Percentiles rank a stretch among this genome's conserved stretches.
Conservation (phyloP, 1,139 yeast species). For the Yamadazyma spencermartinsiae region DNA sequence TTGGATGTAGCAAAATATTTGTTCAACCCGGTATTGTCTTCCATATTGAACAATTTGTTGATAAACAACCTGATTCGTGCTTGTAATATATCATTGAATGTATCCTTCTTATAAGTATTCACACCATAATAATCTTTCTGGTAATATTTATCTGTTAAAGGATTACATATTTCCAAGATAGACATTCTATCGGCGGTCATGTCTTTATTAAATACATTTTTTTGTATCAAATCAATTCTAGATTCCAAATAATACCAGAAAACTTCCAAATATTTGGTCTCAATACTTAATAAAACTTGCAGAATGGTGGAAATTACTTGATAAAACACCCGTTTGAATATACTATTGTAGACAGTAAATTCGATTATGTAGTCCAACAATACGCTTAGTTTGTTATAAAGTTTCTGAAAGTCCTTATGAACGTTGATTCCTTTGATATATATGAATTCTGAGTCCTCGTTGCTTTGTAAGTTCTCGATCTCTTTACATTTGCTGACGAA, state of each 20-base stretch:
- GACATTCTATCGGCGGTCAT: conserved; percentile 39
- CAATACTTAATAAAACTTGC: conserved; percentile 8
- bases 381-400: conserved; percentile 3
- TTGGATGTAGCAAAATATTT: conserved; percentile 38
- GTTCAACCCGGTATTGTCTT: conserved; percentile 49
- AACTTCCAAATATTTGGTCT: conserved; percentile 7
- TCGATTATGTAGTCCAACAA: conserved; percentile 7
- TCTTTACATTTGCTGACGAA: conserved; percentile 4
- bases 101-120: conserved; percentile 38
- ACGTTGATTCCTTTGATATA: neutral
- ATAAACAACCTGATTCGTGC: conserved; percentile 38
- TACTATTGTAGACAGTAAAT: conserved; percentile 2
- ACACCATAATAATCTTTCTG: conserved; percentile 20
- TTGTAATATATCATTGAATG: conserved; percentile 40
- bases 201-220: conserved; percentile 28
- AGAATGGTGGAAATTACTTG: conserved; percentile 6
- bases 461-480: neutral
- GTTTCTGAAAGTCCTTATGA: neutral
- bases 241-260: conserved; percentile 43
- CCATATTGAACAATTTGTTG: conserved; percentile 35
- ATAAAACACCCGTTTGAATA: conserved; percentile 9
- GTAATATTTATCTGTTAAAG: conserved; percentile 34
- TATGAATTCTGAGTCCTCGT: neutral
- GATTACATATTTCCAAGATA: conserved; percentile 40
- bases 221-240: conserved; percentile 22